phyloP scores from a whole-genome alignment of 139 green algal species.

The Picochlorum costavermella region DNA sequence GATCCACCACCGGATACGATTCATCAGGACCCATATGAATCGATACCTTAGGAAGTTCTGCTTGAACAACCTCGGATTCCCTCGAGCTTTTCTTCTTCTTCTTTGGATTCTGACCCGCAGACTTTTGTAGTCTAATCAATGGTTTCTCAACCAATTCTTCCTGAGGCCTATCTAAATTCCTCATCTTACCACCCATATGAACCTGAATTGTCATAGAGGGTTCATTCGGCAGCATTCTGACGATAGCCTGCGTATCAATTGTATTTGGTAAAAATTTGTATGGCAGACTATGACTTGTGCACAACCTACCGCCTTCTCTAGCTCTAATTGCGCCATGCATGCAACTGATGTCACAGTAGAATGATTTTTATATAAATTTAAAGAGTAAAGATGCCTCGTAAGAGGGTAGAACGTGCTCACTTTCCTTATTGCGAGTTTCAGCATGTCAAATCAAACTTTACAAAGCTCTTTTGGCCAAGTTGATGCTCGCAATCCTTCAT shows the following conservation, averaged over 20 bases:
- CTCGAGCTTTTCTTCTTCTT: slow-evolving; percentile 21
- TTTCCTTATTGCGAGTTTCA: too few relatives aligned
- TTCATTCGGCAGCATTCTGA: slow-evolving; percentile 23
- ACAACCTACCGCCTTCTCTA: slow-evolving; percentile 2
- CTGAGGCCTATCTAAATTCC: slow-evolving; percentile 55
- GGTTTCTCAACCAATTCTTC: slow-evolving; percentile 60
- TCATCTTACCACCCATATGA: slow-evolving; percentile 35
- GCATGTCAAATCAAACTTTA: too few relatives aligned
- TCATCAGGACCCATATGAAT: slow-evolving; percentile 20
- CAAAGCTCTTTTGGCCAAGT: too few relatives aligned
- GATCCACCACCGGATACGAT: slow-evolving; percentile 24
- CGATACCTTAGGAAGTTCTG: background rate
- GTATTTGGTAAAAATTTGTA: background rate
- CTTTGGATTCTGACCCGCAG: slow-evolving; percentile 31
- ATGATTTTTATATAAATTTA: background rate
- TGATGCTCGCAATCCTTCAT: too few relatives aligned
- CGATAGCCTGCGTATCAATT: slow-evolving; percentile 26
- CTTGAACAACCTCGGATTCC: background rate
- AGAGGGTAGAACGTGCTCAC: too few relatives aligned
- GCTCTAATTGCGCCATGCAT: slow-evolving; percentile 3
- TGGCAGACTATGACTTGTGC: too few relatives aligned
- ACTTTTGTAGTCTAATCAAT: slow-evolving; percentile 46
- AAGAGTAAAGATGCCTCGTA: background rate
- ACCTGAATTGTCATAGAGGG: slow-evolving; percentile 40
- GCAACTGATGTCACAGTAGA: background rate